Percentiles rank a stretch among this genome's conserved stretches.
phyloP scores from a whole-genome alignment of 345 rosid species.

The Eucalyptus microcorys region DNA sequence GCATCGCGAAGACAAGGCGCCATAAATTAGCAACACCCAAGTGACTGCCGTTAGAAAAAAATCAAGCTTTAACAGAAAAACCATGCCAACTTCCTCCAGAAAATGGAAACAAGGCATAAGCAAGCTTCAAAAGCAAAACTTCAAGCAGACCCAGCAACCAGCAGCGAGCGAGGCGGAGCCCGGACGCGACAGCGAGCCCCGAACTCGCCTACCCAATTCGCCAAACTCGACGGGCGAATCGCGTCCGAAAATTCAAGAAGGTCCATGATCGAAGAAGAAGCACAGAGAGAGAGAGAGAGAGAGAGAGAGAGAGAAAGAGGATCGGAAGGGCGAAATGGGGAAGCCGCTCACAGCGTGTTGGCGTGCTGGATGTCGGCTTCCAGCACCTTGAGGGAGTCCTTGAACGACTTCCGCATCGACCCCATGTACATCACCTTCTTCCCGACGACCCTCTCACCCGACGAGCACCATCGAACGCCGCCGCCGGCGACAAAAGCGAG shows the following conservation, averaged over 20 bases:
- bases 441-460: not conserved
- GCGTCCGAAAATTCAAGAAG: not conserved
- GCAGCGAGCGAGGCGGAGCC: not conserved
- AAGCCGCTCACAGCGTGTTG: slow-evolving; percentile 35
- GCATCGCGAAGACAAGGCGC: not conserved
- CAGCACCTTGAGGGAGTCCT: slow-evolving; percentile 39
- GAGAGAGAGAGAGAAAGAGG: not conserved
- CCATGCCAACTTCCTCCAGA: not conserved
- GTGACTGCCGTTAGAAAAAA: not conserved
- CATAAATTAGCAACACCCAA: not conserved
- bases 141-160: not conserved
- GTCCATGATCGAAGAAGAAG: not conserved
- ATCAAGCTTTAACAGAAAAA: not conserved
- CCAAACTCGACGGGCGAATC: not conserved
- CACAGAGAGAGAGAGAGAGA: too few relatives aligned
- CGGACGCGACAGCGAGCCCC: not conserved
- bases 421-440: slow-evolving; percentile 22
- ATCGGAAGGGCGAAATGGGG: not conserved
- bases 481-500: not conserved
- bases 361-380: slow-evolving; percentile 77
- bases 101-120: not conserved
- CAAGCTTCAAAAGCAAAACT: not conserved
- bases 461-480: not conserved
- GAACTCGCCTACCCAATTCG: not conserved
- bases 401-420: slow-evolving; percentile 45